Evolutionary conservation across 805 yeast genomes (phyloP).

Genomic region (Pichia ethanolica): DNA sequence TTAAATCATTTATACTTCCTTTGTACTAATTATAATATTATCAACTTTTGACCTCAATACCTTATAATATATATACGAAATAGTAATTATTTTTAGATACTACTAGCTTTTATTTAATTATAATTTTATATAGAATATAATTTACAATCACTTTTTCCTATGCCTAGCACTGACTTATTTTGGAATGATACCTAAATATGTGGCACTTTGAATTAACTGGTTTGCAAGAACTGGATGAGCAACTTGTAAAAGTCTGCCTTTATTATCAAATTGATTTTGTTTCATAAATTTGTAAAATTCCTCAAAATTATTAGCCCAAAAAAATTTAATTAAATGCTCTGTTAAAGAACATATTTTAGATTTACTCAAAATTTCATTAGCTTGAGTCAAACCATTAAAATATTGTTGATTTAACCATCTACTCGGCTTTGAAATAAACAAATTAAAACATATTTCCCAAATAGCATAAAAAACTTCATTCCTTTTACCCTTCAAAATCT

Average conservation of each 20-base stretch:
- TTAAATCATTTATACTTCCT: not conserved
- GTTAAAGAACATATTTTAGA: conserved; percentile 22
- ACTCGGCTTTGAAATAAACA: conserved; percentile 8
- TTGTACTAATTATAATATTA: not conserved
- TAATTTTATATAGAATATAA: too few species aligned
- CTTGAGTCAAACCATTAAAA: not conserved
- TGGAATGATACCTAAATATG: conserved; percentile 16
- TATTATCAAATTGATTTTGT: conserved; percentile 11
- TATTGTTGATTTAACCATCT: conserved; percentile 7
- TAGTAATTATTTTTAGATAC: too few species aligned
- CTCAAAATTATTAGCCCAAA: conserved; percentile 21
- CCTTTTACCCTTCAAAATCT: conserved; percentile 1
- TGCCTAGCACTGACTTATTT: not conserved
- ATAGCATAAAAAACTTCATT: conserved; percentile 16
- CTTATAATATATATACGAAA: too few species aligned
- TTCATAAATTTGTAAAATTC: conserved; percentile 20
- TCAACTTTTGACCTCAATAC: not conserved
- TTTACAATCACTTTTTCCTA: too few species aligned
- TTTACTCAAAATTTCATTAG: conserved; percentile 9
- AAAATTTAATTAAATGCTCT: conserved; percentile 26
- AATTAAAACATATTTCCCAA: conserved; percentile 17
- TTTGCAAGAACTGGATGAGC: conserved; percentile 11
- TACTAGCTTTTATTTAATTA: too few species aligned
- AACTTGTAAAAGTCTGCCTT: conserved; percentile 12
- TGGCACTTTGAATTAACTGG: conserved; percentile 14